Percentiles rank a stretch among this genome's conserved stretches.
Evolutionary conservation across 2,329 filamentous ascomycete genomes (phyloP).

Genomic region (Fusarium dlaminii): DNA sequence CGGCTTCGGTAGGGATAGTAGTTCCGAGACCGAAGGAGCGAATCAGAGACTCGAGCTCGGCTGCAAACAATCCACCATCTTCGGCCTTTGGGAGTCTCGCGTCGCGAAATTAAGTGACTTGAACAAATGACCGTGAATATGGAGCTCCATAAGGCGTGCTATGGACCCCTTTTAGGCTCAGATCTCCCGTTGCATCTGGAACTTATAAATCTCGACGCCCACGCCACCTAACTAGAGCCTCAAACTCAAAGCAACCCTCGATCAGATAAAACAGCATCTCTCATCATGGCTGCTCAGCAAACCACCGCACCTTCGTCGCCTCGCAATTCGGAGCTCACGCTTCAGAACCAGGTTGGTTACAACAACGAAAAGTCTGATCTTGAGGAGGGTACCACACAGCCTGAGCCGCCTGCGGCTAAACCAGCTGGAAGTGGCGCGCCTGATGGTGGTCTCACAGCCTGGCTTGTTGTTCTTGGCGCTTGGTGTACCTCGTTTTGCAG

Average conservation of each 20-base stretch:
- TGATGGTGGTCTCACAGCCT: constrained; percentile 43
- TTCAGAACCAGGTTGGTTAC: neutral
- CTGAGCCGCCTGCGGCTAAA: neutral
- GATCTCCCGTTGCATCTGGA: neutral
- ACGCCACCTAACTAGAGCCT: constrained; percentile 10
- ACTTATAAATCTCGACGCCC: constrained; percentile 11
- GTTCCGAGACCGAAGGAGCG: constrained; percentile 3
- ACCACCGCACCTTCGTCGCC: neutral
- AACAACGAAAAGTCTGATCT: constrained; percentile 23
- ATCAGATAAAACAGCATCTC: neutral
- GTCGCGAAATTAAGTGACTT: constrained; percentile 13
- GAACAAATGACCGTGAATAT: neutral
- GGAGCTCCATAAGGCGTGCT: neutral
- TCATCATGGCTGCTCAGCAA: constrained; percentile 5
- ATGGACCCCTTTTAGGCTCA: neutral
- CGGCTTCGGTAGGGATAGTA: neutral
- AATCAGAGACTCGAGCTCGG: neutral
- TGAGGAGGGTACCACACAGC: constrained; percentile 10
- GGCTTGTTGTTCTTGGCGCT: constrained; percentile 52
- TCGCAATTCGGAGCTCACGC: constrained; percentile 17
- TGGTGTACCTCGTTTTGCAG: constrained; percentile 55
- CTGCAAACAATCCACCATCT: neutral
- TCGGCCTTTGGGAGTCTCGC: neutral
- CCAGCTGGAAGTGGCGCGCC: neutral
- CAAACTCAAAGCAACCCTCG: neutral